Percentiles rank a stretch among this genome's conserved stretches.
phyloP scores from a whole-genome alignment of 768 basidiomycete genomes.

The Boletellus ananiceps region DNA sequence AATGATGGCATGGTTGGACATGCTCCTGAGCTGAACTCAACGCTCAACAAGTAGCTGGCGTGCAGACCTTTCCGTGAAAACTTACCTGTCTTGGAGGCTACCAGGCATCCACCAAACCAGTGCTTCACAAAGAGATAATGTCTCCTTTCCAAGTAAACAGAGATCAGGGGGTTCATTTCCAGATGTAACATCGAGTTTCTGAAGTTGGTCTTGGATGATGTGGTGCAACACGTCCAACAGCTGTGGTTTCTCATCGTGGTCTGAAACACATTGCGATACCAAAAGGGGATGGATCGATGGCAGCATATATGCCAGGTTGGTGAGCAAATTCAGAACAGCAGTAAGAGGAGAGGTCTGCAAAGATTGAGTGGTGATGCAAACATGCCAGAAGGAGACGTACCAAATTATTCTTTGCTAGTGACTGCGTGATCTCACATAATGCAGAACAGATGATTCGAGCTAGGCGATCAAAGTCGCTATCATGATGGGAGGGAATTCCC shows the following conservation, averaged over 20 bases:
- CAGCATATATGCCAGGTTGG: conserved; percentile 41
- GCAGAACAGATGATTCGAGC: conserved; percentile 31
- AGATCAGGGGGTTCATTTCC: conserved; percentile 23
- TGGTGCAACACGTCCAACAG: conserved; percentile 40
- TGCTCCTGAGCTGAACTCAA: conserved; percentile 32
- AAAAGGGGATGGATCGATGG: conserved; percentile 44
- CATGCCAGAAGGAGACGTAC: conserved; percentile 32
- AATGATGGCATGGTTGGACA: conserved; percentile 39
- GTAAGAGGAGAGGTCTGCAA: conserved; percentile 43
- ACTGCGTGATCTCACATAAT: conserved; percentile 37
- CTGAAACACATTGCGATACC: conserved; percentile 27
- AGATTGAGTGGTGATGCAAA: conserved; percentile 6
- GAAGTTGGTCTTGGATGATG: conserved; percentile 38
- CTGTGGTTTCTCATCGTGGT: conserved; percentile 24
- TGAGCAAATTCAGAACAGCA: conserved; percentile 51
- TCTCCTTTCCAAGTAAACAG: conserved; percentile 37
- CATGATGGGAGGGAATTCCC: conserved; percentile 16
- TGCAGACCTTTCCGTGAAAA: neutral
- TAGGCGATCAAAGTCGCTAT: conserved; percentile 17
- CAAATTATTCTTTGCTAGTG: conserved; percentile 35
- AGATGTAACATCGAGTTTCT: conserved; percentile 31
- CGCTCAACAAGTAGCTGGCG: neutral
- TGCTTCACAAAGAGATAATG: conserved; percentile 48
- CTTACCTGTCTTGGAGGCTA: conserved; percentile 37
- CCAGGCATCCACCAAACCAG: conserved; percentile 47